Conservation (phyloP, 192 early-diverging fungal species). For the Mortierella antarctica region DNA sequence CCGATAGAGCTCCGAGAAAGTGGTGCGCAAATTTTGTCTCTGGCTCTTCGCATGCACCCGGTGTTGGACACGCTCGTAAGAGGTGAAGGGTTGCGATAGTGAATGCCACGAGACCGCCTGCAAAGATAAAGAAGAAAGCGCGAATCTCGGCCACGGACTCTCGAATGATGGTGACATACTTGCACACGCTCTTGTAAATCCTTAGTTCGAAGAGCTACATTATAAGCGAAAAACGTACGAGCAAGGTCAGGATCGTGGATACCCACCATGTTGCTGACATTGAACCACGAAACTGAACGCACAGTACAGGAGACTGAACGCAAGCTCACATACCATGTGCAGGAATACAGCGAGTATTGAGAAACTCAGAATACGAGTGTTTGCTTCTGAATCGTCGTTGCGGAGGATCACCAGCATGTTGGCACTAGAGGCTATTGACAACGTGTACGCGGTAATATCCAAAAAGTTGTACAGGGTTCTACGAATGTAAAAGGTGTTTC, state of each 20-base stretch:
- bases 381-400: not conserved
- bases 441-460: constrained; percentile 2
- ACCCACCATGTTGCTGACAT: not conserved
- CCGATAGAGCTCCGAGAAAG: constrained; percentile 18
- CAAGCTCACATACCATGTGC: constrained; percentile 2
- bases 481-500: not conserved
- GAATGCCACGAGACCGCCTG: constrained; percentile 23
- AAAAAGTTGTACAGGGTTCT: constrained; percentile 15
- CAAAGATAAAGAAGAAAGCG: constrained; percentile 49
- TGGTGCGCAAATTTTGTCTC: not conserved
- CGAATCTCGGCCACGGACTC: constrained; percentile 12
- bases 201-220: constrained; percentile 36
- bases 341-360: constrained; percentile 15
- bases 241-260: too few relatives aligned
- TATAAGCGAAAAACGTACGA: not conserved
- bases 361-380: constrained; percentile 10
- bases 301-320: not conserved
- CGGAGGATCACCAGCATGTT: constrained; percentile 5
- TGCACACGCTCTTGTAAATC: constrained; percentile 26
- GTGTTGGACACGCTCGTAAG: not conserved
- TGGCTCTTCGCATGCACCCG: not conserved
- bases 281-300: not conserved
- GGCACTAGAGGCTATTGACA: constrained; percentile 11
- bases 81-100: constrained; percentile 23
- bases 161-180: constrained; percentile 33